Base-by-base conservation (phyloP, 345 rosid genomes). In the Eutrema yunnanense region DNA sequence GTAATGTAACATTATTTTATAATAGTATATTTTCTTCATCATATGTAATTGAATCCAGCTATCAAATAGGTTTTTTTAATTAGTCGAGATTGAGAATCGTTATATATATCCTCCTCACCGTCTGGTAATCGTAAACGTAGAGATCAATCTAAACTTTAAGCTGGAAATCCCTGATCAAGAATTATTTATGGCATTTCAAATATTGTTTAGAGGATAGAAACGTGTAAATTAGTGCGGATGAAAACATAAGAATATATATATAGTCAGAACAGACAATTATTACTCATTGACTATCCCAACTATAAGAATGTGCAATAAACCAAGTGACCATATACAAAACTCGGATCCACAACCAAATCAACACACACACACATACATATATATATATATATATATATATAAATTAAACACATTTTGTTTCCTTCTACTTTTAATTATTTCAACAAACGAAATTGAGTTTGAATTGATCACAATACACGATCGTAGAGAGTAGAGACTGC, bases 231-330 rank as follows among this genome's bases (percentile, higher is more conserved):
- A 22, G 26, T 22, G 26, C 26, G 26, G 26, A 22, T 22, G 26
- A 22, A 22, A 22, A 22, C 26, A 22, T 22, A 22, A 22, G 54
- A 59, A 41, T 34, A 16, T 16, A 16, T 16, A 16, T 16, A 60
- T 41, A 75, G 53, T 69, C 79, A 69, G 32, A 49, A 36, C 6
- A 11, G 3, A 54, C 65, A 53, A 62, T 75, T 62, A 75, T 75
- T 75, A 67, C 79, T 38, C 70, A 62, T 75, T 75, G 71, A 75
- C 74, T 75, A 75, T 57, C 74, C 65, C 79, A 75, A 75, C 79
- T 75, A 69, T 69, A 34, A 12, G 8, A 69, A 60, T 26, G 30
- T 51, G 69, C 69, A 67, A 34, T 68, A 43, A 52, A 10, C 63
- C 42, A 67, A 60, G 49, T 52, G 63, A 67, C 63, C 61, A 67